phyloP scores from a whole-genome alignment of 1,139 yeast species.

The Pneumocystis wakefieldiae region DNA sequence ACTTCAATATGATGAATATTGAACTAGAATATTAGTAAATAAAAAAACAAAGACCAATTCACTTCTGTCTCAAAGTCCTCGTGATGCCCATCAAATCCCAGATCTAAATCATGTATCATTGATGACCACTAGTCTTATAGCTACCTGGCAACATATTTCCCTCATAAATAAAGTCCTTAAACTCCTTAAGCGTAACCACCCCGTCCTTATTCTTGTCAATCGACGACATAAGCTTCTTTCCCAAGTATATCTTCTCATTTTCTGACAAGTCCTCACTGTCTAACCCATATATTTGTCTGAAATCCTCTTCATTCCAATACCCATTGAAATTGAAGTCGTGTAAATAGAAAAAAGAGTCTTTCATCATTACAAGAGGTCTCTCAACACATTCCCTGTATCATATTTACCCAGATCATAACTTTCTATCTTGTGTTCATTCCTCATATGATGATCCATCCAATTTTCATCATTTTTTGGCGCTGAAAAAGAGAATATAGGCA shows the following conservation, averaged over 20 bases:
- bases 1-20: conserved; percentile 75
- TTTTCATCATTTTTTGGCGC: conserved; percentile 1
- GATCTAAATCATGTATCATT: conserved; percentile 26
- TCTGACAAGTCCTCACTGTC: conserved; percentile 29
- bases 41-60: neutral
- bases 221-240: conserved; percentile 43
- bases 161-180: conserved; percentile 42
- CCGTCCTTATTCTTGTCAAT: conserved; percentile 57
- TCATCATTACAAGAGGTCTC: neutral
- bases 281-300: conserved; percentile 68
- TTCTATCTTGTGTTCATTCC: conserved; percentile 67
- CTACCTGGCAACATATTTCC: conserved; percentile 72
- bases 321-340: conserved; percentile 51
- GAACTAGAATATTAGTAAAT: conserved; percentile 1
- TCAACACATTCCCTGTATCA: neutral
- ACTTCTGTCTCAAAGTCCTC: conserved; percentile 69
- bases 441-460: conserved; percentile 33
- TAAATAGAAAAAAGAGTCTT: conserved; percentile 49
- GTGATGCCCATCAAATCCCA: conserved; percentile 64
- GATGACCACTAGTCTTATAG: neutral
- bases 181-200: conserved; percentile 50
- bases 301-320: conserved; percentile 38
- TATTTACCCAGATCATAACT: conserved; percentile 44
- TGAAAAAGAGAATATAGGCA: neutral
- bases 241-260: conserved; percentile 23